Evolutionary conservation across 371 early-diverging fungal genomes (phyloP), one percentile per base, ranked within the genome.

Genomic region (Dinochytrium kinnereticum): DNA sequence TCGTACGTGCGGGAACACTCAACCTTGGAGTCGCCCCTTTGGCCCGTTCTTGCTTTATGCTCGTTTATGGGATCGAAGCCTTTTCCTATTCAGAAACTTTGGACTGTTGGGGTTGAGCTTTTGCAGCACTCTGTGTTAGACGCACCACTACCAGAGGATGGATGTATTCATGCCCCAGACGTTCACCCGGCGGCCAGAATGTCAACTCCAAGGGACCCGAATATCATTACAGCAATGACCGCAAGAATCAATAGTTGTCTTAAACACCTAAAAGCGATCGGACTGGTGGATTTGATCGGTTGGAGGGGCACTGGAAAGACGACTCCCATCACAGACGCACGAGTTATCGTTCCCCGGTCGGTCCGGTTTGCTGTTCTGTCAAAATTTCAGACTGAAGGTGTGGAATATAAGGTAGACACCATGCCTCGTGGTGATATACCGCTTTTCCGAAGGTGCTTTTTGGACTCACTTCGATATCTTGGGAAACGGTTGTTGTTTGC

Each of bases 121-220:
- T 30, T 66, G 15, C 30, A 66, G 28, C 36, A 61, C 24, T 7
- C 36, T 34, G 2, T 28, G 5, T 39, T 40, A 5, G 66, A 66
- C 15, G 7, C 13, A 3, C 61, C 61, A 13, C 19, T 7, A 26
- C 36, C 61, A 13, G 28, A 10, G 3, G 49, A 10, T 21, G 21
- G 21, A 10, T 21, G 21, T 13, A 21, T 21, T 44, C 10, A 13
- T 21, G 49, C 10, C 21, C 21, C 49, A 13, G 64, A 38, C 10
- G 44, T 66, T 7, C 66, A 66, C 28, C 66, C 66, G 26, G 66
- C 66, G 13, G 66, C 66, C 2, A 66, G 66, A 33, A 66, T 66
- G 66, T 40, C 66, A 15, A 66, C 38, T 2, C 66, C 66, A 26
- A 2, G 66, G n/a, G n/a, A 37, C 28, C 5, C 44, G 24, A 37